Evolutionary conservation across 2,329 filamentous ascomycete species (phyloP).

Genomic region (Beauveria bassiana): DNA sequence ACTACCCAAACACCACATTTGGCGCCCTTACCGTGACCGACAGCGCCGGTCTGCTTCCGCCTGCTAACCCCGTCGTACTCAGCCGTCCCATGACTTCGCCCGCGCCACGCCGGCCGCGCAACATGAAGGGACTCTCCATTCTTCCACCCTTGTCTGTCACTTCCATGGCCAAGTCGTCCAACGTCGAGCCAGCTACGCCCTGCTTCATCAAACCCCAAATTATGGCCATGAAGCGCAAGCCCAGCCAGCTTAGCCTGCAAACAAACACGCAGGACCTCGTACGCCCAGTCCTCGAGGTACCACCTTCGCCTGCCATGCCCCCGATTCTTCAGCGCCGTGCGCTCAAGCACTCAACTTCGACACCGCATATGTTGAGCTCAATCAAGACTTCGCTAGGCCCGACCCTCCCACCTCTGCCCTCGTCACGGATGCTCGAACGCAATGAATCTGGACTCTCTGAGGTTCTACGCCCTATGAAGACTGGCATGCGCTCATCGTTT

Average conservation of each 20-base stretch:
- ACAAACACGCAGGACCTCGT: slow-evolving; percentile 55
- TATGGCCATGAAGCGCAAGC: slow-evolving; percentile 63
- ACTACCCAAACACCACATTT: slow-evolving; percentile 57
- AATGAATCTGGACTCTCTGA: slow-evolving; percentile 54
- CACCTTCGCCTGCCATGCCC: slow-evolving; percentile 46
- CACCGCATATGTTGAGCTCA: slow-evolving; percentile 56
- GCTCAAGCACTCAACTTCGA: slow-evolving; percentile 60
- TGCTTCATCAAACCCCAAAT: slow-evolving; percentile 75
- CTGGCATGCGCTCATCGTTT: slow-evolving; percentile 27
- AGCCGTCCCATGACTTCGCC: slow-evolving; percentile 60
- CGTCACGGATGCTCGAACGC: slow-evolving; percentile 52
- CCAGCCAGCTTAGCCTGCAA: slow-evolving; percentile 70
- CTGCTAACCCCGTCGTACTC: slow-evolving; percentile 30
- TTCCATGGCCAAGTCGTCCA: slow-evolving; percentile 40
- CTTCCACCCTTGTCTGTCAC: slow-evolving; percentile 50
- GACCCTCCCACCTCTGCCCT: slow-evolving; percentile 48
- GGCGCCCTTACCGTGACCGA: slow-evolving; percentile 21
- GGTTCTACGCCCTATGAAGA: slow-evolving; percentile 45
- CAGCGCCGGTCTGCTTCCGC: slow-evolving; percentile 35
- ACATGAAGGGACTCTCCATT: slow-evolving; percentile 77
- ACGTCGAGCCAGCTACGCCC: slow-evolving; percentile 62
- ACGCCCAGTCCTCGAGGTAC: slow-evolving; percentile 43
- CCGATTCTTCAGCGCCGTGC: slow-evolving; percentile 55
- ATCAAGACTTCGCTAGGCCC: slow-evolving; percentile 43
- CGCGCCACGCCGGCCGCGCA: slow-evolving; percentile 64